Evolutionary conservation across 2,329 filamentous ascomycete species (phyloP).

Genomic region (Sclerotinia glacialis): DNA sequence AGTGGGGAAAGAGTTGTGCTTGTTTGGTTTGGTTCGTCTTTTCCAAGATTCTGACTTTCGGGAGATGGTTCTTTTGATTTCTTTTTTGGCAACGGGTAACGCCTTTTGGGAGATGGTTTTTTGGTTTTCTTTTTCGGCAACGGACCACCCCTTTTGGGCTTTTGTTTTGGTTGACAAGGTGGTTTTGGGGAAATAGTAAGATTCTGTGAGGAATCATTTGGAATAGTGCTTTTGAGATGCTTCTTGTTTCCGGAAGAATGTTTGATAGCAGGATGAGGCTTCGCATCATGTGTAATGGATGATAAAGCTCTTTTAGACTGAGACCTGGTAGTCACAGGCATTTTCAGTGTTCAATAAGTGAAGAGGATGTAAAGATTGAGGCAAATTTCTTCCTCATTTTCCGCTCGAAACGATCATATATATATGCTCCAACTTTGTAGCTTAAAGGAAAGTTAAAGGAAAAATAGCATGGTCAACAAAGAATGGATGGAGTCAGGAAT

Average conservation of each 20-base stretch:
- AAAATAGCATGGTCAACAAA: no score
- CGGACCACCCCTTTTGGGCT: background rate
- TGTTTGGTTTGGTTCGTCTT: background rate
- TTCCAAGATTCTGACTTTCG: background rate
- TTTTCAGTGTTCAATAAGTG: background rate
- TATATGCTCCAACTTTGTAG: no score
- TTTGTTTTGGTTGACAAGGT: no score
- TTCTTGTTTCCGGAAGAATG: background rate
- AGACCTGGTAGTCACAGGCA: background rate
- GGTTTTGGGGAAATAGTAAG: background rate
- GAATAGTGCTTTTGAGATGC: no score
- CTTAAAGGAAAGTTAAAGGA: no score
- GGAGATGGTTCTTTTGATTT: background rate
- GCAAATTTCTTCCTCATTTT: background rate
- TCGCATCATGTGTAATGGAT: background rate
- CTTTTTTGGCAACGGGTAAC: no score
- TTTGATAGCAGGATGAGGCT: background rate
- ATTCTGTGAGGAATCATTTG: background rate
- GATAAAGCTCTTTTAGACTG: background rate
- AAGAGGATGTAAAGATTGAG: background rate
- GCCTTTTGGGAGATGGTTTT: background rate
- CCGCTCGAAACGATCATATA: no score
- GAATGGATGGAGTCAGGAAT: no score
- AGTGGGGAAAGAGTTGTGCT: background rate
- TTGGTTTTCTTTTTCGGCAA: background rate